Evolutionary conservation across 352 stramenopile genomes (phyloP).

Genomic region (Globisporangium nunn): DNA sequence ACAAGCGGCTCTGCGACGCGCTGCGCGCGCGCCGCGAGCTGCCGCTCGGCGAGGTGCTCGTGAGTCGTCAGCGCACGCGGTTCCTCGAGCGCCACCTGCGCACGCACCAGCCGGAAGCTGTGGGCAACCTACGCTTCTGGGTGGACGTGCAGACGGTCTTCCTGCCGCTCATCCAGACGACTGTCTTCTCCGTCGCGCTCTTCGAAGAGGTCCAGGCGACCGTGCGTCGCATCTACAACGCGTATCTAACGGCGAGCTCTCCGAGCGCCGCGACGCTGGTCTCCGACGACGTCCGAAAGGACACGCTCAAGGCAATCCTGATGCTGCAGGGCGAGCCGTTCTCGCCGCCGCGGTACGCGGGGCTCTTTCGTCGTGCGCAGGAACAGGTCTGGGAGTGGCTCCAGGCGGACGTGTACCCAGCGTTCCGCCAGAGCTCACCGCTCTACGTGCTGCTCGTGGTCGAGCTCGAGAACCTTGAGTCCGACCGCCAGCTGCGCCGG

Average conservation of each 20-base stretch:
- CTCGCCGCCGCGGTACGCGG: constrained; percentile 58
- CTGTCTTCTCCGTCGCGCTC: constrained; percentile 51
- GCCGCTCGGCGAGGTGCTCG: constrained; percentile 56
- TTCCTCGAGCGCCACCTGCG: constrained; percentile 48
- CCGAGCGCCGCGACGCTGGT: constrained; percentile 26
- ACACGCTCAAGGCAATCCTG: constrained; percentile 61
- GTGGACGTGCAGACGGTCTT: constrained; percentile 69
- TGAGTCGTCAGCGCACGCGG: constrained; percentile 41
- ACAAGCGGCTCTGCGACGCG: constrained; percentile 43
- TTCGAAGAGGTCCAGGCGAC: constrained; percentile 68
- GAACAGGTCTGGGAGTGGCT: constrained; percentile 72
- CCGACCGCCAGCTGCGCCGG: constrained; percentile 46
- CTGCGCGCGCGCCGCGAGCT: constrained; percentile 46
- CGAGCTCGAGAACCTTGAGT: constrained; percentile 64
- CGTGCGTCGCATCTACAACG: constrained; percentile 60
- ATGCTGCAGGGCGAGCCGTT: constrained; percentile 69
- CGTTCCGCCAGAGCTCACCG: constrained; percentile 40
- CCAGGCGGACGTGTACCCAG: constrained; percentile 46
- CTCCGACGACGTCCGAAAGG: constrained; percentile 43
- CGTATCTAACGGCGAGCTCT: constrained; percentile 40
- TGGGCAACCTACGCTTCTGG: constrained; percentile 69
- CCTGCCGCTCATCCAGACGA: constrained; percentile 56
- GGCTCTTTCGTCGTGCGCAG: constrained; percentile 61
- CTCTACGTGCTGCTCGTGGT: constrained; percentile 65
- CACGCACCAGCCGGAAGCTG: constrained; percentile 15